phyloP scores from a whole-genome alignment of 768 basidiomycete genomes.

The Boletus barrowsii region DNA sequence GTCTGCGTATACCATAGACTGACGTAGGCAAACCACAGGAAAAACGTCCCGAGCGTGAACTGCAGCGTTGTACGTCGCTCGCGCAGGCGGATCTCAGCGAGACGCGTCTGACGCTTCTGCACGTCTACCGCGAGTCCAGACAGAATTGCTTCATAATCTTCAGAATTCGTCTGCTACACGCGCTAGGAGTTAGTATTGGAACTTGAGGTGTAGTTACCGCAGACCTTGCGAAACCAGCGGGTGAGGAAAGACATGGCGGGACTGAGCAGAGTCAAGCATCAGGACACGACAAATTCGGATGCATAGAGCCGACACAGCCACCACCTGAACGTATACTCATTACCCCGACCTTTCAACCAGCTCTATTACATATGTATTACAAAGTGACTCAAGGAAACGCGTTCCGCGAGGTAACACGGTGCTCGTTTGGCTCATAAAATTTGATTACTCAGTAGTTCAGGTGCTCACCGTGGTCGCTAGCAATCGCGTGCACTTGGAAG shows the following conservation, averaged over 20 bases:
- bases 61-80: slow-evolving; percentile 77
- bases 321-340: neutral
- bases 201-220: neutral
- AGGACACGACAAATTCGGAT: slow-evolving; percentile 16
- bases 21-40: slow-evolving; percentile 69
- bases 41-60: slow-evolving; percentile 75
- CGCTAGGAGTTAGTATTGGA: neutral
- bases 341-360: no score
- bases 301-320: slow-evolving; percentile 20
- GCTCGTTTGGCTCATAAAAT: no score
- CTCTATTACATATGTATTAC: no score
- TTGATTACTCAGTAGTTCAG: no score
- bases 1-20: slow-evolving; percentile 68
- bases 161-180: slow-evolving; percentile 26
- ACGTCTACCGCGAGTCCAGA: slow-evolving; percentile 65
- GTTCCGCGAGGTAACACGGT: no score
- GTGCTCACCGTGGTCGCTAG: no score
- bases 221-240: slow-evolving; percentile 30
- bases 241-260: slow-evolving; percentile 30
- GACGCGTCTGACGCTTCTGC: slow-evolving; percentile 65
- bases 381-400: no score
- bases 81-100: slow-evolving; percentile 81
- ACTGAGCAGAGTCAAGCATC: neutral
- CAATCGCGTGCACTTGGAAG: no score
- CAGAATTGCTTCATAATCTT: slow-evolving; percentile 78